These are phyloP conservation scores for Recurvomyces mirabilis DNA, from an alignment of 495 filamentous ascomycete species.

Conservation along the genomic window DNA sequence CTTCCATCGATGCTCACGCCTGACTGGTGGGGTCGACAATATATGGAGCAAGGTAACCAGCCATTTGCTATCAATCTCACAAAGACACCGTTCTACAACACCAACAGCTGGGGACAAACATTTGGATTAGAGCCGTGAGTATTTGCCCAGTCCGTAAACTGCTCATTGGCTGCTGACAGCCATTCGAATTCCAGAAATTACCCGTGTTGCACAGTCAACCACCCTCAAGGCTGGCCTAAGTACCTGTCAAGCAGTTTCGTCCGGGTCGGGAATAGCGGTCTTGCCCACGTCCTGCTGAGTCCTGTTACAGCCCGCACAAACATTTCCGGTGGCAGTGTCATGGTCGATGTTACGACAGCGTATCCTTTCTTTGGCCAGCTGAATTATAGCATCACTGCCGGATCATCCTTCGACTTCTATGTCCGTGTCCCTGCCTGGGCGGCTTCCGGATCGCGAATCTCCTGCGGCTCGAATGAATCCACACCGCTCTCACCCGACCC, in stretches of 20 bases:
- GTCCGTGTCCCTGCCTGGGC: conserved; percentile 42
- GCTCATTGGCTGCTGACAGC: not conserved
- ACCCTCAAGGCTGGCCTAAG: conserved; percentile 51
- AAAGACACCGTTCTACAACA: conserved; percentile 41
- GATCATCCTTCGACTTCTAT: conserved; percentile 35
- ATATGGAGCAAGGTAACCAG: conserved; percentile 49
- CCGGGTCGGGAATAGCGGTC: conserved; percentile 23
- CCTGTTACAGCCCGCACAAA: conserved; percentile 29
- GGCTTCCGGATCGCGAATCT: conserved; percentile 21
- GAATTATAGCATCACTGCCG: conserved; percentile 37
- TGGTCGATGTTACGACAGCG: conserved; percentile 34
- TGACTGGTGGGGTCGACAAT: conserved; percentile 47
- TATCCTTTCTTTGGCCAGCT: conserved; percentile 45
- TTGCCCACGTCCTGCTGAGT: conserved; percentile 36
- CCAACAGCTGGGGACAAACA: conserved; percentile 33
- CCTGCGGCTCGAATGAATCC: not conserved
- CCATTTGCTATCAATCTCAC: conserved; percentile 37
- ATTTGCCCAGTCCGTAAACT: not conserved
- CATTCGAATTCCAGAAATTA: conserved; percentile 22
- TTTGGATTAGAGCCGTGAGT: conserved; percentile 34
- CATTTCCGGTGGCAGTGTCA: conserved; percentile 22
- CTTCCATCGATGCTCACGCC: too few relatives aligned
- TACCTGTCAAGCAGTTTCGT: conserved; percentile 33
- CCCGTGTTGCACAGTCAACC: conserved; percentile 53
- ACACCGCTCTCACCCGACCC: conserved; percentile 20